Conservation (phyloP, 2,329 filamentous ascomycete species). For the Beauveria sp. region DNA sequence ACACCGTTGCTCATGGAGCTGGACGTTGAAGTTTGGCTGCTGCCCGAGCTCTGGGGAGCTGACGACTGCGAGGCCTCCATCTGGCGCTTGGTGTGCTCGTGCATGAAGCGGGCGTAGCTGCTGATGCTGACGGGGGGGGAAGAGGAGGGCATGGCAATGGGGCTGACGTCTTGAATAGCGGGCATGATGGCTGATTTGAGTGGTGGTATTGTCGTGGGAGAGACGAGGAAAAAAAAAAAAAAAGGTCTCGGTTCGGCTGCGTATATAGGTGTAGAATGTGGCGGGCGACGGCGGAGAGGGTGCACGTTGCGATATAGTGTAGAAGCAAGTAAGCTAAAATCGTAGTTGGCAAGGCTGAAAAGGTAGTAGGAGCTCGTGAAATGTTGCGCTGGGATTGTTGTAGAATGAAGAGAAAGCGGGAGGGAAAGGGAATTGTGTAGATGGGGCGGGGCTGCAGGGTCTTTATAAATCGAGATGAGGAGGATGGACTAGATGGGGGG, state of each 20-base stretch:
- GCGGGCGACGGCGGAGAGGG: no score
- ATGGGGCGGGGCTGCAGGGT: slow-evolving; percentile 9
- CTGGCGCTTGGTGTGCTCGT: slow-evolving; percentile 56
- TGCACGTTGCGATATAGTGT: no score
- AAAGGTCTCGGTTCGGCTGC: neutral
- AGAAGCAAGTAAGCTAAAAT: no score
- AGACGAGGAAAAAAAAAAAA: neutral
- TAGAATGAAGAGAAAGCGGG: neutral
- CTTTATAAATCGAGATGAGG: slow-evolving; percentile 12
- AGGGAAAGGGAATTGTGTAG: neutral
- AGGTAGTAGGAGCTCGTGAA: neutral
- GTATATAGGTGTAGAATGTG: no score
- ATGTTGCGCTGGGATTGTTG: neutral
- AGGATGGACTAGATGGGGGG: neutral
- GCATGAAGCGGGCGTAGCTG: slow-evolving; percentile 54
- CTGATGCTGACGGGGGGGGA: slow-evolving; percentile 40
- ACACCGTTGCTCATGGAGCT: slow-evolving; percentile 23
- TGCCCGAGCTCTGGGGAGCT: slow-evolving; percentile 15
- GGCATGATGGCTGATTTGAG: slow-evolving; percentile 26
- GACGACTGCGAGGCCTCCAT: slow-evolving; percentile 46
- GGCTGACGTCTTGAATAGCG: slow-evolving; percentile 27
- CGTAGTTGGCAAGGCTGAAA: no score
- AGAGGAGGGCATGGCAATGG: slow-evolving; percentile 27
- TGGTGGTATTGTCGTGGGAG: neutral
- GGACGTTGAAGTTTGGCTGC: slow-evolving; percentile 12